Conservation (phyloP, 2,329 filamentous ascomycete genomes). For the Neofusicoccum ribis region DNA sequence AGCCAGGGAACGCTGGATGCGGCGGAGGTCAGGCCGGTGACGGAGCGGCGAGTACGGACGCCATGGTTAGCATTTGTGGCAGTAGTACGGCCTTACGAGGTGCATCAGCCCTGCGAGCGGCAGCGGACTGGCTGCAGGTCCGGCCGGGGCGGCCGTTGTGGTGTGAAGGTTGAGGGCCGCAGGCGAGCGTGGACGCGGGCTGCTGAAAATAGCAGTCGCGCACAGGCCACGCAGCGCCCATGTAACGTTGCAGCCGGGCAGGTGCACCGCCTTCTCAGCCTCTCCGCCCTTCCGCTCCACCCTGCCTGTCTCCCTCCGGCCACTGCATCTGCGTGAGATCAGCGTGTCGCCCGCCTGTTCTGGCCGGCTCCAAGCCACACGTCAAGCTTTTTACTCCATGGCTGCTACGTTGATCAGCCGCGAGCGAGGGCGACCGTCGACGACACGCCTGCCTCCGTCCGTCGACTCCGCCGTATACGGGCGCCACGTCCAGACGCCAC, state of each 20-base stretch:
- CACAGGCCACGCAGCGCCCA: not conserved
- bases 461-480: not conserved
- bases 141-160: not conserved
- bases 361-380: not conserved
- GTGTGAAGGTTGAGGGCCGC: not conserved
- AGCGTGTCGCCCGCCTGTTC: not conserved
- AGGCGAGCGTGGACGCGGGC: not conserved
- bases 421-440: too few relatives aligned
- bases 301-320: not conserved
- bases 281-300: conserved; percentile 2
- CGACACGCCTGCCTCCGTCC: not conserved
- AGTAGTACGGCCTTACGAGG: conserved; percentile 11
- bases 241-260: not conserved
- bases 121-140: not conserved
- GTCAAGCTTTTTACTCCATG: too few relatives aligned
- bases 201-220: conserved; percentile 11
- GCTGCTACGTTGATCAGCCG: too few relatives aligned
- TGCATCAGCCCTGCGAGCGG: not conserved
- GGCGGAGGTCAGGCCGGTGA: not conserved
- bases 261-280: not conserved
- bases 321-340: not conserved
- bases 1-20: not conserved
- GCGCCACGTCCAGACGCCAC: not conserved
- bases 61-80: not conserved
- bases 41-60: not conserved